These are phyloP conservation scores for Glebionis coronaria DNA, from an alignment of 129 eudicot species.

Conservation along the genomic window DNA sequence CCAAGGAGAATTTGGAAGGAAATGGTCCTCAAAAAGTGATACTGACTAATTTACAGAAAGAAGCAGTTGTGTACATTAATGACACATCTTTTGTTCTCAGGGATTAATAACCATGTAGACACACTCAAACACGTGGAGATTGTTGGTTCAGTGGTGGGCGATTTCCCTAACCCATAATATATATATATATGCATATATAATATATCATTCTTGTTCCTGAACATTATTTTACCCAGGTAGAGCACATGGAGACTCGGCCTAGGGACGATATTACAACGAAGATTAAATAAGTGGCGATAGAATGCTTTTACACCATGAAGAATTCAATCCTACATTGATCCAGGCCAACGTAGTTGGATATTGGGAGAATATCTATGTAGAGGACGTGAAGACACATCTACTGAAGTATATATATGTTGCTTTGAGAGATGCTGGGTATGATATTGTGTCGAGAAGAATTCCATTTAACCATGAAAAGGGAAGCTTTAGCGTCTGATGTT, in stretches of 20 bases:
- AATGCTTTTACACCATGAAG: slow-evolving; percentile 99
- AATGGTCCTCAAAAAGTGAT: slow-evolving; percentile 50
- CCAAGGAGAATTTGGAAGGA: slow-evolving; percentile 55
- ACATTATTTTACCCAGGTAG: slow-evolving; percentile 50
- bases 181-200: background rate
- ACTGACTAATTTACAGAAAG: slow-evolving; percentile 80
- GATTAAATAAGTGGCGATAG: slow-evolving; percentile 72
- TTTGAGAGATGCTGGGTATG: slow-evolving; percentile 56
- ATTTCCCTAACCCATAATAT: background rate
- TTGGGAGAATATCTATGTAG: slow-evolving; percentile 86
- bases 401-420: slow-evolving; percentile 75
- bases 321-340: slow-evolving; percentile 56
- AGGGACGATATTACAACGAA: slow-evolving; percentile 86
- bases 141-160: slow-evolving; percentile 81
- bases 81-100: slow-evolving; percentile 90
- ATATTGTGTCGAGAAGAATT: slow-evolving; percentile 61
- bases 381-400: slow-evolving; percentile 85
- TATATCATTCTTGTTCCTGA: slow-evolving; percentile 9
- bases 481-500: slow-evolving; percentile 81
- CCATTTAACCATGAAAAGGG: slow-evolving; percentile 94
- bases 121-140: slow-evolving; percentile 91
- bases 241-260: slow-evolving; percentile 88
- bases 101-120: slow-evolving; percentile 93
- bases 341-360: slow-evolving; percentile 82
- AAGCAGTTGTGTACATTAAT: slow-evolving; percentile 87